Evolutionary conservation across 805 yeast genomes (phyloP).

Genomic region (Blastobotrys chiropterorum): DNA sequence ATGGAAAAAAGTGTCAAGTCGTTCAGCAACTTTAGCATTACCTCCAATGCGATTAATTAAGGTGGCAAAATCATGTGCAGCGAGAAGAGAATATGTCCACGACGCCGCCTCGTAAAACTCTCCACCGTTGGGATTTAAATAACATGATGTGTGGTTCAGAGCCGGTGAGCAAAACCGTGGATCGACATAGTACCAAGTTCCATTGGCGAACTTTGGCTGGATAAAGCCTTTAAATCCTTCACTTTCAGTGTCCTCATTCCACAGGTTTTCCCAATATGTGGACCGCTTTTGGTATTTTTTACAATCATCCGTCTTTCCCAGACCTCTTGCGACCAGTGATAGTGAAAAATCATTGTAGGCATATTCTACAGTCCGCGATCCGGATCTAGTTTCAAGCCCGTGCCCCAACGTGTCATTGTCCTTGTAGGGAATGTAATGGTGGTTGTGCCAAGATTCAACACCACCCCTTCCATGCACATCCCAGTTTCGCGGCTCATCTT

Average conservation of each 20-base stretch:
- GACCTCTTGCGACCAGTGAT: conserved; percentile 31
- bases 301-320: conserved; percentile 23
- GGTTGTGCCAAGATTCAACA: conserved; percentile 31
- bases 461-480: conserved; percentile 36
- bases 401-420: not conserved
- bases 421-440: conserved; percentile 31
- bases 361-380: conserved; percentile 35
- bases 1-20: conserved; percentile 37
- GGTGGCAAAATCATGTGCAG: conserved; percentile 32
- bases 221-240: conserved; percentile 30
- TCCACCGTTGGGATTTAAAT: conserved; percentile 32
- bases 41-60: conserved; percentile 28
- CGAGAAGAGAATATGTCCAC: conserved; percentile 11
- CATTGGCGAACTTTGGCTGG: conserved; percentile 31
- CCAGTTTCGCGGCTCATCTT: conserved; percentile 30
- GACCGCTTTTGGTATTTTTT: conserved; percentile 31
- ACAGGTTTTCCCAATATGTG: conserved; percentile 34
- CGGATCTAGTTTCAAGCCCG: conserved; percentile 27
- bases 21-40: conserved; percentile 23
- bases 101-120: conserved; percentile 35
- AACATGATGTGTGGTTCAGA: conserved; percentile 27
- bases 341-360: conserved; percentile 34
- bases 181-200: conserved; percentile 10
- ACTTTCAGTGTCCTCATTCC: conserved; percentile 30
- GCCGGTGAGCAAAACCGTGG: conserved; percentile 3